These are phyloP conservation scores for Coprinopsis cinerea DNA, from an alignment of 768 basidiomycete genomes.

Conservation along the genomic window DNA sequence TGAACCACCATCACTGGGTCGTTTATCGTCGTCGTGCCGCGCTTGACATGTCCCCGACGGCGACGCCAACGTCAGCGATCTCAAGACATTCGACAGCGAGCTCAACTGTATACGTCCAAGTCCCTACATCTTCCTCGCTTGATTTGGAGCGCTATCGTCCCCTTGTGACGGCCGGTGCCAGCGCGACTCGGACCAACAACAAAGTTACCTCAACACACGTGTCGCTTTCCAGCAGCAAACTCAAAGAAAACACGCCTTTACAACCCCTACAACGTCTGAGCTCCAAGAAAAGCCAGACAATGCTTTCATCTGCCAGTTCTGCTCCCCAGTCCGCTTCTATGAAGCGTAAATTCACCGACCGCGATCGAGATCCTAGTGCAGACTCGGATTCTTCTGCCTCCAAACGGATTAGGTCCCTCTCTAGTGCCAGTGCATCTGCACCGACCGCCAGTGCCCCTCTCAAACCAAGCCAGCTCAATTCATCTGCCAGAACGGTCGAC, in stretches of 20 bases:
- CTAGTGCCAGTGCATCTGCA: conserved; percentile 1
- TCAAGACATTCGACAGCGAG: conserved; percentile 7
- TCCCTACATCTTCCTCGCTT: conserved; percentile 48
- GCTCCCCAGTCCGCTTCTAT: conserved; percentile 23
- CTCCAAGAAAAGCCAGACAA: conserved; percentile 13
- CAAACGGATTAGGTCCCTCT: conserved; percentile 28
- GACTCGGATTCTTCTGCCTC: conserved; percentile 15
- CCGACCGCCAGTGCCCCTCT: conserved; percentile 13
- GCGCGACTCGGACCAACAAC: not conserved
- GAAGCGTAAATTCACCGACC: conserved; percentile 48
- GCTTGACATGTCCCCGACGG: conserved; percentile 26
- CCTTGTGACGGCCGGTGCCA: conserved; percentile 7
- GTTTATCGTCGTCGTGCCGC: conserved; percentile 11
- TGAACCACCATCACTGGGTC: conserved; percentile 17
- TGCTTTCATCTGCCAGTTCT: conserved; percentile 9
- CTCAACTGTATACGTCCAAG: conserved; percentile 48
- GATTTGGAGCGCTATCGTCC: conserved; percentile 21
- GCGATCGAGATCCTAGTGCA: conserved; percentile 16
- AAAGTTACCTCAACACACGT: conserved; percentile 17
- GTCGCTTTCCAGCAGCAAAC: conserved; percentile 21
- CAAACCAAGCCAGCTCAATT: conserved; percentile 16
- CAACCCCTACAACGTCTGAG: conserved; percentile 17
- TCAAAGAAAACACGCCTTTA: conserved; percentile 44
- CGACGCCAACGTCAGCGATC: conserved; percentile 3
- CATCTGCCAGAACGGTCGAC: conserved; percentile 18